Conservation (phyloP, 192 early-diverging fungal species). For the Obelidium mucronatum region DNA sequence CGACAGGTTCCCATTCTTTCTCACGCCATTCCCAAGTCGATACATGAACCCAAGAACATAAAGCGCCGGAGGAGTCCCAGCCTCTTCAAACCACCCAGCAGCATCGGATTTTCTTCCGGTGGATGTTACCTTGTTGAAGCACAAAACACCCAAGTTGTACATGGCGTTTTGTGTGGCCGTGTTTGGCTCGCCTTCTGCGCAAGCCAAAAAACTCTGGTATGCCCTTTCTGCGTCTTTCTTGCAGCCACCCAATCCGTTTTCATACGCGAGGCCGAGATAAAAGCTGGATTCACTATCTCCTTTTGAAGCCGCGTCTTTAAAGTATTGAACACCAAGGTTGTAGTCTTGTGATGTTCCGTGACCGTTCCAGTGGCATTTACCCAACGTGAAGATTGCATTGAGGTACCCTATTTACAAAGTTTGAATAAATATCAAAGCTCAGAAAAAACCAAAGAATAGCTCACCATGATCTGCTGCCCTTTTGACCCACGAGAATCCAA, state of each 20-base stretch:
- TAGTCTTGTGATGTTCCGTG: background rate
- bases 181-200: background rate
- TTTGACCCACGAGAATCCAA: background rate
- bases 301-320: background rate
- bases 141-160: background rate
- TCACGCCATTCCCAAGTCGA: background rate
- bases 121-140: background rate
- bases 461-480: background rate
- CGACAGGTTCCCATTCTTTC: background rate
- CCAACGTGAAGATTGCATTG: background rate
- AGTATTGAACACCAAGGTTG: background rate
- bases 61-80: background rate
- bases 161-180: background rate
- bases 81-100: background rate
- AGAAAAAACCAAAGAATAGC: background rate
- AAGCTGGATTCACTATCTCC: background rate
- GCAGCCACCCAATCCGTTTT: background rate
- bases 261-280: background rate
- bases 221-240: background rate
- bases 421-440: background rate
- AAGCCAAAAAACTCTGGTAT: background rate
- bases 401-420: background rate
- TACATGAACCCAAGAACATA: background rate
- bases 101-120: background rate
- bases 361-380: background rate